These are phyloP conservation scores for Trichocladium uniseriatum DNA, from an alignment of 495 filamentous ascomycete genomes.

Conservation along the genomic window DNA sequence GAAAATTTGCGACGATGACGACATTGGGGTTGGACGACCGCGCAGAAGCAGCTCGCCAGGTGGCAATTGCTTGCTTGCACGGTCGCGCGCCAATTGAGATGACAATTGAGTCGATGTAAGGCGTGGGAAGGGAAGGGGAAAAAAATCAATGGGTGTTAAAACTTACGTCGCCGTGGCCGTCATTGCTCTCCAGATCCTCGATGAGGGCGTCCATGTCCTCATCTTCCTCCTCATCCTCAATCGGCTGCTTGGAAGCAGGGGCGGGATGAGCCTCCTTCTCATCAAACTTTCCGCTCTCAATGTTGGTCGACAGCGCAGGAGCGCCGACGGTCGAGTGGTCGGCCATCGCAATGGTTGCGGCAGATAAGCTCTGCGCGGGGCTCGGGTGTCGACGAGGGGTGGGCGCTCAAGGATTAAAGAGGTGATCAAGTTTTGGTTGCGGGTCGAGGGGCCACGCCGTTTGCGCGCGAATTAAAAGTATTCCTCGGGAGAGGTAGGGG, in stretches of 20 bases:
- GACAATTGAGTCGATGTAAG: not conserved
- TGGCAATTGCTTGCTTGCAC: no score
- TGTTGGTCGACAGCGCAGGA: constrained; percentile 44
- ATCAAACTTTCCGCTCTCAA: constrained; percentile 47
- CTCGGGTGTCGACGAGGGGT: constrained; percentile 8
- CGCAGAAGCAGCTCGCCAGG: no score
- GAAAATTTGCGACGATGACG: no score
- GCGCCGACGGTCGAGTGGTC: constrained; percentile 37
- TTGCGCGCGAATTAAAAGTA: not conserved
- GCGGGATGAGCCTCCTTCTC: constrained; percentile 38
- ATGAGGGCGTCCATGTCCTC: constrained; percentile 76
- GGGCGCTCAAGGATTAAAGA: not conserved
- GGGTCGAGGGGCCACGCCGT: not conserved
- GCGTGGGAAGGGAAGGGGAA: not conserved
- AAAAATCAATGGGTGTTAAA: not conserved
- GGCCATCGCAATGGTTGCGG: constrained; percentile 36
- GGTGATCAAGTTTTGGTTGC: not conserved
- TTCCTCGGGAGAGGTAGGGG: not conserved
- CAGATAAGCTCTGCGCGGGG: constrained; percentile 30
- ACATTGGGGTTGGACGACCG: no score
- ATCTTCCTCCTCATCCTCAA: constrained; percentile 51
- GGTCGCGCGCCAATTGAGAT: no score
- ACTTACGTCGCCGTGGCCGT: constrained; percentile 46
- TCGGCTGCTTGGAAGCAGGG: constrained; percentile 28
- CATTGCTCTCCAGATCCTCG: constrained; percentile 69